phyloP scores from a whole-genome alignment of 805 yeast genomes.

The Saccharomyces jurei region DNA sequence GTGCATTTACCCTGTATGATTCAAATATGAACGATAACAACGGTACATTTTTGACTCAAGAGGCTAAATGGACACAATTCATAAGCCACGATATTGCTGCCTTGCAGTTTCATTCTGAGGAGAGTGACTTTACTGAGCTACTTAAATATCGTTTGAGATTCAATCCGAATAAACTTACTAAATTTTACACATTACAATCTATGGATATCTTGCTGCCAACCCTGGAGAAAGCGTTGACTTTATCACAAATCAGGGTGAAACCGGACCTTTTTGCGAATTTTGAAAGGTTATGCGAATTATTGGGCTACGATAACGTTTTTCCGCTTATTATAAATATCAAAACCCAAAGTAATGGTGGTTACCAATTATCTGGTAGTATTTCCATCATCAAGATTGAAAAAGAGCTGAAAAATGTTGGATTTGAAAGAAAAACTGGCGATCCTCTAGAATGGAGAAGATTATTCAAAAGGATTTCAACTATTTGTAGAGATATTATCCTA shows the following conservation, averaged over 20 bases:
- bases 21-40: neutral
- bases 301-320: constrained; percentile 21
- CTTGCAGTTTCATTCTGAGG: constrained; percentile 16
- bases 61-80: constrained; percentile 17
- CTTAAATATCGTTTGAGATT: constrained; percentile 7
- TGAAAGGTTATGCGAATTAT: constrained; percentile 5
- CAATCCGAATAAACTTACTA: constrained; percentile 23
- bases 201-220: constrained; percentile 23
- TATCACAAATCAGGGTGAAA: constrained; percentile 18
- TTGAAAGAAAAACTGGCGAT: constrained; percentile 52
- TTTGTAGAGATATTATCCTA: constrained; percentile 51
- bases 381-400: constrained; percentile 35
- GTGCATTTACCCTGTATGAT: constrained; percentile 12
- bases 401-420: constrained; percentile 42
- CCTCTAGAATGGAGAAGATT: constrained; percentile 69
- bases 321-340: constrained; percentile 34
- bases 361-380: constrained; percentile 40
- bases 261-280: constrained; percentile 19
- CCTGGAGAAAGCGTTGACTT: constrained; percentile 25
- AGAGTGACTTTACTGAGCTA: neutral
- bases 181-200: constrained; percentile 23
- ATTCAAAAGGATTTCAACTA: constrained; percentile 47
- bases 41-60: constrained; percentile 12
- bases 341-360: constrained; percentile 39
- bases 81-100: constrained; percentile 23